A percentile compares a stretch with the other conserved stretches of the same genome.
These are phyloP conservation scores for Schizothecium vesticola DNA, from an alignment of 495 filamentous ascomycete genomes.

Conservation along the genomic window DNA sequence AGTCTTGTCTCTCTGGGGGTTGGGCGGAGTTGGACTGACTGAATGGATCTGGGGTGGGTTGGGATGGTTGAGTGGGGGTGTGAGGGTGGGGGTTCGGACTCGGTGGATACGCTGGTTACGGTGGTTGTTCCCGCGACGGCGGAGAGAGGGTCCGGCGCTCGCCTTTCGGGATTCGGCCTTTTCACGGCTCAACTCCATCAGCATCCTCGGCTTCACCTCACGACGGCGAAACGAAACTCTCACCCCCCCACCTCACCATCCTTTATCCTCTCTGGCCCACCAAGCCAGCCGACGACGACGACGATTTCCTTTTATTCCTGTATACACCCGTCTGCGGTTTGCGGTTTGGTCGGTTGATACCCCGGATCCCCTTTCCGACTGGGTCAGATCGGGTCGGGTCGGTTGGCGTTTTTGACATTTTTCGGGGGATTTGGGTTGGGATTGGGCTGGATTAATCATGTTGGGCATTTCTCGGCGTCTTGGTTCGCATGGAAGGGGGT, in stretches of 20 bases:
- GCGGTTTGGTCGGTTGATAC: background rate
- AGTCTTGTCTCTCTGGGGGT: too few species aligned
- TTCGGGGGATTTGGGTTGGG: background rate
- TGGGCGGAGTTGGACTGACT: background rate
- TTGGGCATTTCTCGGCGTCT: background rate
- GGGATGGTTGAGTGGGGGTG: background rate
- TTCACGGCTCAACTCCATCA: background rate
- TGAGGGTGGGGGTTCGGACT: too few species aligned
- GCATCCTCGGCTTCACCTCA: background rate
- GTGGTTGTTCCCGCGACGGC: too few species aligned
- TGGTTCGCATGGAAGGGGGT: background rate
- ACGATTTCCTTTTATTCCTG: background rate
- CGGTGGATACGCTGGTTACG: too few species aligned
- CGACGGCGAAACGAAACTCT: background rate
- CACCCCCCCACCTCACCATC: too few species aligned
- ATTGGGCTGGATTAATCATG: background rate
- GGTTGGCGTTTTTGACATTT: background rate
- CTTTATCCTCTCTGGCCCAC: too few species aligned
- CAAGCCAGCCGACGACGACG: too few species aligned
- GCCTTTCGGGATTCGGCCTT: background rate
- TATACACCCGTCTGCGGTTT: background rate
- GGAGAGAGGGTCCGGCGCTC: background rate
- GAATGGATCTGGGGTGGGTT: too few species aligned
- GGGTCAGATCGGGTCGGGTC: background rate
- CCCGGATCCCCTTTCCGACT: background rate